These are phyloP conservation scores for Centella asiatica DNA, from an alignment of 129 eudicot species.

Conservation along the genomic window DNA sequence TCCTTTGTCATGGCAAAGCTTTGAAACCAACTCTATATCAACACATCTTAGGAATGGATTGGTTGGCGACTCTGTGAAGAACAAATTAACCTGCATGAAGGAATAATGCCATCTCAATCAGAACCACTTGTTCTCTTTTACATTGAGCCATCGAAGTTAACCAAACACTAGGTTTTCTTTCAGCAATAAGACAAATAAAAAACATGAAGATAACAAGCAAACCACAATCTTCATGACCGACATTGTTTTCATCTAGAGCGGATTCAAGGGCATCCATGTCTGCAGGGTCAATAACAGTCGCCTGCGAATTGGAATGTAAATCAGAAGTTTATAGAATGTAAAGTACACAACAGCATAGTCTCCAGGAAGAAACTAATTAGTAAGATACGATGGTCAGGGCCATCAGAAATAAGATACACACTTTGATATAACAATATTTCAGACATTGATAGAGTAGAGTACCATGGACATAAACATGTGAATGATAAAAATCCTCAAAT, in stretches of 20 bases:
- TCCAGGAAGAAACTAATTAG: not conserved
- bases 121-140: not conserved
- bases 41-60: slow-evolving; percentile 90
- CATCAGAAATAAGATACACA: not conserved
- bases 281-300: slow-evolving; percentile 81
- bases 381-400: not conserved
- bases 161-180: not conserved
- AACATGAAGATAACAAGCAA: not conserved
- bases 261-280: slow-evolving; percentile 59
- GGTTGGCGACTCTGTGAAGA: slow-evolving; percentile 89
- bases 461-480: no score
- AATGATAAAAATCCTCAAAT: no score
- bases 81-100: slow-evolving; percentile 56
- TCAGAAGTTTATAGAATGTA: not conserved
- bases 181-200: not conserved
- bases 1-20: slow-evolving; percentile 26
- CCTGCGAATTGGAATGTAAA: slow-evolving; percentile 26
- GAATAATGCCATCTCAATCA: not conserved
- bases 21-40: slow-evolving; percentile 61
- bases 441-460: no score
- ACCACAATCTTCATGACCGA: slow-evolving; percentile 21
- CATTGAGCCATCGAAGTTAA: not conserved
- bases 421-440: no score
- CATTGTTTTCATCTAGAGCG: slow-evolving; percentile 56
- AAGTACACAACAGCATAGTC: not conserved